Base-by-base conservation (phyloP, 2,329 filamentous ascomycete genomes). In the Graphilbum sp. region DNA sequence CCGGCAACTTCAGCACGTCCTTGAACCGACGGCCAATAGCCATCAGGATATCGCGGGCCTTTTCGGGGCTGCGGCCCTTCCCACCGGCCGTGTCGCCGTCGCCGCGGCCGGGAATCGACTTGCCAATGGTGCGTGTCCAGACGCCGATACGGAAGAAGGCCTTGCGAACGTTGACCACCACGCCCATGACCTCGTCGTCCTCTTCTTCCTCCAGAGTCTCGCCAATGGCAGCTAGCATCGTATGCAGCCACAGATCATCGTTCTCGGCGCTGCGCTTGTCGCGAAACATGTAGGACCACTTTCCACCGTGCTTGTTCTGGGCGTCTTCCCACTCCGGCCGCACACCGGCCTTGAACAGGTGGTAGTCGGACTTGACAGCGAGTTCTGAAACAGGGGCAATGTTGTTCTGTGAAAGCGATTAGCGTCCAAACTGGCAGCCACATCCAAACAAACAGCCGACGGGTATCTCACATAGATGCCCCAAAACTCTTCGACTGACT, bases 401-500 rank as follows among this genome's bases (percentile, higher is more conserved):
- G 62, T 98, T 98, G 72, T 98, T 98, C 92, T 98, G 42, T n/a
- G 11, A 5, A 20, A 34, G 23, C 29, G 37, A 29, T 29, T 29
- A 29, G 27, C 27, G 6, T 7, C 12, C 23, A 25, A 7, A 25
- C 12, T 7, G 23, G 7, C 23, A 25, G 7, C 23, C 23, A 12
- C 12, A 25, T n/a, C n/a, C n/a, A n/a, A n/a, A n/a, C n/a, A n/a
- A n/a, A n/a, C n/a, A n/a, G 19, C 4, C 16, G 5, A 8, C 16
- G 8, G 16, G 30, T 32, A 30, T 68, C 87, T 58, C 72, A 98
- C 92, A 62, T 96, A 96, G 57, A 98, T 84, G 43, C 90, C 90
- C 90, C 90, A 98, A 63, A 98, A 98, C 61, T 98, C 92, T 64
- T 98, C 90, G 20, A 98, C 90, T 3, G 87, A 94, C 64, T 94